Base-by-base conservation (phyloP, 352 stramenopile genomes). In the Pythium aphanidermatum region DNA sequence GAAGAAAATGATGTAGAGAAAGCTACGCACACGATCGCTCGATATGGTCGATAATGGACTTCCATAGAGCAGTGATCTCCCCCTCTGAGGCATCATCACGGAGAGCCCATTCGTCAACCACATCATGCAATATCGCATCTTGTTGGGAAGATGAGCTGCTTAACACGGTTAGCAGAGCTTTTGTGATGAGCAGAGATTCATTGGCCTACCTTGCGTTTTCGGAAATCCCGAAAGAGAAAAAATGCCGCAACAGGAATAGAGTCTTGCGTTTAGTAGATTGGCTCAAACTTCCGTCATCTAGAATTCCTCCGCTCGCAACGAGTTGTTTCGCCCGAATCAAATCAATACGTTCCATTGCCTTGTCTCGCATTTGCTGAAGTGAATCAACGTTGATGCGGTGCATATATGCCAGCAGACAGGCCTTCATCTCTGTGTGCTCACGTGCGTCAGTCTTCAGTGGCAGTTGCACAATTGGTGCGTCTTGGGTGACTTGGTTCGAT, bases 401-500 rank as follows among this genome's bases (percentile, higher is more conserved):
- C 30, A 66, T 78, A 37, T 84, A 66, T 16, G 75, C 69, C 3
- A 91, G 56, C 37, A 91, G 59, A 42, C 78, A 86, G 3, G 75
- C 68, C 14, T 83, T 83, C 23, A 86, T 60, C 26, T 91, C 78
- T 3, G 86, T 23, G 45, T 84, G 75, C 37, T 84, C 78, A 24
- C 78, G 38, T 14, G 73, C 40, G 4, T 31, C 23, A 4, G 46
- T n/a, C 31, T 81, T 55, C 3, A 77, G 30, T 4, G 58, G 44
- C 6, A 68, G 54, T n/a, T 49, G 44, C 11, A 28, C 30, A 33
- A n/a, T n/a, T n/a, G n/a, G n/a, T n/a, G 19, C 20, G 29, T 3
- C 23, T 12, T 9, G 33, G 37, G 14, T 17, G 14, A 38, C 32
- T 17, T 9, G 8, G n/a, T n/a, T n/a, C n/a, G n/a, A n/a, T n/a